phyloP scores from a whole-genome alignment of 345 rosid genomes.

The Rhodamnia rubescens region DNA sequence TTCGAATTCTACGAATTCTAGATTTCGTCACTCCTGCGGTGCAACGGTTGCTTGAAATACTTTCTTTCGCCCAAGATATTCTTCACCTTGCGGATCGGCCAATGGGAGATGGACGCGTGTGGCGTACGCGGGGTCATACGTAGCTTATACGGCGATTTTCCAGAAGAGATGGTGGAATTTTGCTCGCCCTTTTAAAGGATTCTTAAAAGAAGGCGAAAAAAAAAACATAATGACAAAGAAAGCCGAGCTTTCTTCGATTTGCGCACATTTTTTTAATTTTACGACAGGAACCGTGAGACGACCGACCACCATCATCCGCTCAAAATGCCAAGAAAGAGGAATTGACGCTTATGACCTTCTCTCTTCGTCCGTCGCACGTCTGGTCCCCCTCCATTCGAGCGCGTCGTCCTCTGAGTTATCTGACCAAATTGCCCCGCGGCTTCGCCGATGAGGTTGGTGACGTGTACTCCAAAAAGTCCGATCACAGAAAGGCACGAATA shows the following conservation, averaged over 20 bases:
- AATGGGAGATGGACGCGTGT: too few relatives aligned
- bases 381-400: neutral
- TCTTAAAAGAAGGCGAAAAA: fast-evolving
- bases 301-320: neutral
- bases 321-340: neutral
- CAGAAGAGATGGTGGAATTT: neutral
- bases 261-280: neutral
- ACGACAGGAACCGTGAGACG: neutral
- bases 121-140: neutral
- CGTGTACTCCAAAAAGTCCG: neutral
- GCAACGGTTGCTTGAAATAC: too few relatives aligned
- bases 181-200: neutral
- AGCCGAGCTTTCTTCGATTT: neutral
- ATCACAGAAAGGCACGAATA: neutral
- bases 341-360: neutral
- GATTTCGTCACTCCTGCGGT: too few relatives aligned
- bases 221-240: neutral
- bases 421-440: neutral
- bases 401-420: neutral
- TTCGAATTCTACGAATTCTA: too few relatives aligned
- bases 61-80: too few relatives aligned
- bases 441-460: neutral
- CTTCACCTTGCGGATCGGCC: too few relatives aligned
- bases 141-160: neutral
- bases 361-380: too few relatives aligned